phyloP scores from a whole-genome alignment of 2,329 filamentous ascomycete species.

The Endothia cerciana region DNA sequence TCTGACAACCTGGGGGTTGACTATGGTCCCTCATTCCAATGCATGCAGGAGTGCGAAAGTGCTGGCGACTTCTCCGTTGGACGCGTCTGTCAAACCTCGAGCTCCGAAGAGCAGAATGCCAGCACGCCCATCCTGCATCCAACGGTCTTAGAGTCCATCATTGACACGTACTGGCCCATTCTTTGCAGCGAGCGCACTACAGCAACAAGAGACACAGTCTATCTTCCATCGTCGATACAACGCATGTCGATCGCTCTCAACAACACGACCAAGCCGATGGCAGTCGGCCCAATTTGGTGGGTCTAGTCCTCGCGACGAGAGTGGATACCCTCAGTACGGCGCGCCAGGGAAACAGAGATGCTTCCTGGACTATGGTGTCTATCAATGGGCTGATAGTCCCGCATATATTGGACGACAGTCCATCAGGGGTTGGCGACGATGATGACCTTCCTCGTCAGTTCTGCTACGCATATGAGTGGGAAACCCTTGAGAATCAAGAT shows the following conservation, averaged over 20 bases:
- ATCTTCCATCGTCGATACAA: slow-evolving; percentile 48
- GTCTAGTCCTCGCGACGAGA: slow-evolving; percentile 40
- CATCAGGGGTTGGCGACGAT: slow-evolving; percentile 33
- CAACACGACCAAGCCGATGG: slow-evolving; percentile 34
- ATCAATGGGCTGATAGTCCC: slow-evolving; percentile 44
- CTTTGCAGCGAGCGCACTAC: slow-evolving; percentile 35
- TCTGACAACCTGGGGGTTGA: slow-evolving; percentile 47
- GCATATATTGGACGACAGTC: slow-evolving; percentile 43
- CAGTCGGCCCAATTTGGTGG: slow-evolving; percentile 36
- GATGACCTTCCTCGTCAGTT: slow-evolving; percentile 43
- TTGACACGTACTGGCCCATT: slow-evolving; percentile 48
- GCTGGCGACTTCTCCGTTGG: slow-evolving; percentile 39
- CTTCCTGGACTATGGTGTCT: slow-evolving; percentile 38
- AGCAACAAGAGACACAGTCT: slow-evolving; percentile 41
- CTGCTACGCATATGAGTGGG: slow-evolving; percentile 53
- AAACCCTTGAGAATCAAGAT: slow-evolving; percentile 33
- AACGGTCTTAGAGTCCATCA: slow-evolving; percentile 45
- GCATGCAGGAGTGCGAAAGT: slow-evolving; percentile 50
- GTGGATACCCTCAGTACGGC: slow-evolving; percentile 42
- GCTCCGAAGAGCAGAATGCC: slow-evolving; percentile 43
- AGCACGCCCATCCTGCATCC: slow-evolving; percentile 48
- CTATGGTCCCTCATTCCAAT: slow-evolving; percentile 58
- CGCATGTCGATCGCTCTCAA: slow-evolving; percentile 42
- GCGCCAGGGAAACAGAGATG: slow-evolving; percentile 27
- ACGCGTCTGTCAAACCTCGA: slow-evolving; percentile 35